These are phyloP conservation scores for Pleurotus djamor DNA, from an alignment of 768 basidiomycete species.

Conservation along the genomic window DNA sequence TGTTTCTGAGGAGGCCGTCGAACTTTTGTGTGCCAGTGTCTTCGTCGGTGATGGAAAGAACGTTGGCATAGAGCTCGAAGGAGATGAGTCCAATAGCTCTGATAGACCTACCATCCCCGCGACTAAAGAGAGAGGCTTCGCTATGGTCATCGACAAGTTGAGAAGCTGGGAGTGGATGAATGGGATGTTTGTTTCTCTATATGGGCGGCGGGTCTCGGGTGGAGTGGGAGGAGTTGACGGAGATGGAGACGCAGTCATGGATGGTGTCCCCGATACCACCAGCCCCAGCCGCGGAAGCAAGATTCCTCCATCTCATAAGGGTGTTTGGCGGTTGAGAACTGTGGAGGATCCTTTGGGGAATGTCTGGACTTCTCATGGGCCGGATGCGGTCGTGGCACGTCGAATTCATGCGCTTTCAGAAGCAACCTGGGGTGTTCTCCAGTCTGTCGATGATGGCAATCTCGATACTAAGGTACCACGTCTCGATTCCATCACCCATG, in stretches of 20 bases:
- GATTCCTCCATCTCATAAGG: slow-evolving; percentile 8
- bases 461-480: slow-evolving; percentile 58
- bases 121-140: slow-evolving; percentile 81
- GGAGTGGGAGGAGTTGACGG: slow-evolving; percentile 21
- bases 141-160: slow-evolving; percentile 67
- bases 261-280: slow-evolving; percentile 14
- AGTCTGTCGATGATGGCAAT: slow-evolving; percentile 43
- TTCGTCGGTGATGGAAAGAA: slow-evolving; percentile 59
- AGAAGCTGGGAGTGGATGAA: slow-evolving; percentile 84
- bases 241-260: slow-evolving; percentile 17
- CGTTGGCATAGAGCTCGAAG: slow-evolving; percentile 26
- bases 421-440: slow-evolving; percentile 67
- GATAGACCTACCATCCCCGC: slow-evolving; percentile 51
- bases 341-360: slow-evolving; percentile 72
- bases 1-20: slow-evolving; percentile 76
- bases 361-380: slow-evolving; percentile 72
- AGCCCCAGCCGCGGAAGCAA: neutral
- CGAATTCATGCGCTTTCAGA: slow-evolving; percentile 71
- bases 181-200: slow-evolving; percentile 74
- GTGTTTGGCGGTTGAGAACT: slow-evolving; percentile 80
- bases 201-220: slow-evolving; percentile 27
- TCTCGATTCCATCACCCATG: neutral
- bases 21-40: slow-evolving; percentile 78
- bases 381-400: slow-evolving; percentile 70
- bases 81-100: slow-evolving; percentile 19